phyloP scores from a whole-genome alignment of 106 monocot species.

The Acorus gramineus region DNA sequence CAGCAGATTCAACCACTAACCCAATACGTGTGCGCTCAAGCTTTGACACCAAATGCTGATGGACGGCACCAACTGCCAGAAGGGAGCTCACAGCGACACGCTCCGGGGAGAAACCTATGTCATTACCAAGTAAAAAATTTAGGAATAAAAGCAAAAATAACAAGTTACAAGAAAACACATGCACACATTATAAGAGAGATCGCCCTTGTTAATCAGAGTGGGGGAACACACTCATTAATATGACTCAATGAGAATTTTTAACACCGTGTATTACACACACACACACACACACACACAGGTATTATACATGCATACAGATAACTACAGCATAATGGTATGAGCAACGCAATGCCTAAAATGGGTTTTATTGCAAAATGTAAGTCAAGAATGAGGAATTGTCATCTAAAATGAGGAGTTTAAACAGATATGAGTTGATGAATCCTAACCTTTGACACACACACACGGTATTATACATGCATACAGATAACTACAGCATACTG shows the following conservation, averaged over 20 bases:
- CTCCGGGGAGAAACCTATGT: conserved; percentile 70
- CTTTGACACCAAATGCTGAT: conserved; percentile 90
- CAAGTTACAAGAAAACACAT: neutral
- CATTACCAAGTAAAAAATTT: neutral
- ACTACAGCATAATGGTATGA: no score
- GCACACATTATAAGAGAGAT: no score
- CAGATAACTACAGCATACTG: no score
- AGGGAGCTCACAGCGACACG: conserved; percentile 92
- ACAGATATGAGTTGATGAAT: neutral
- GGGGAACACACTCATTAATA: no score
- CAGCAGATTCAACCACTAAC: conserved; percentile 87
- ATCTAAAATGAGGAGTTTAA: no score
- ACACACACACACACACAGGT: conserved; percentile 32
- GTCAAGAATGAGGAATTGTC: no score
- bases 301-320: no score
- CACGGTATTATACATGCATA: no score
- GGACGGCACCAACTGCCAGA: conserved; percentile 93
- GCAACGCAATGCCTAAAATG: no score
- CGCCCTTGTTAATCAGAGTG: no score
- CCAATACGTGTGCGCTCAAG: conserved; percentile 89
- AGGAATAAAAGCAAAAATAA: neutral
- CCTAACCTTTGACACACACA: conserved; percentile 86
- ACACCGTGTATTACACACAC: conserved; percentile 10
- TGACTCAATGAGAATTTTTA: no score
- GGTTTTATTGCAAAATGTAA: no score